Base-by-base conservation (phyloP, 116 monocot species). In the Posidonia oceanica region DNA sequence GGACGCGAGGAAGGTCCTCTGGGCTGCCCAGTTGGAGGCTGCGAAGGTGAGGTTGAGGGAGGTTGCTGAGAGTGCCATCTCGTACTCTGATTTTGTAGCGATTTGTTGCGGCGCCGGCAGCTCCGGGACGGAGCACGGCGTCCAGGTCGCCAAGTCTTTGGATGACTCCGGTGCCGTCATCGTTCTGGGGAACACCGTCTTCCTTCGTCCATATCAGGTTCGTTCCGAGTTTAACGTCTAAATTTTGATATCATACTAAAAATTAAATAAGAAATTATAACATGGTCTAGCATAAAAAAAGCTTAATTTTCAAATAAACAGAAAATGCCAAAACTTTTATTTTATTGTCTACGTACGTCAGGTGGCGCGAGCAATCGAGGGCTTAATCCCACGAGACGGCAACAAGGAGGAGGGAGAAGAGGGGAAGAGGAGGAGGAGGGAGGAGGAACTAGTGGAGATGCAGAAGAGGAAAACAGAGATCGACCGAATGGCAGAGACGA, bases 111-210 rank as follows among this genome's bases (percentile, higher is more conserved):
- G 29, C 29, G 29, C 80, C 64, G 82, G 82, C 40, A 80, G 54
- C 4, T 52, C 71, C 15, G 72, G 85, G 1, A 20, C 36, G 5
- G 81, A 85, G 14, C 73, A 80, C 18, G 88, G 83, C 12, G 10
- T 56, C 55, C 72, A 38, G 51, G 54, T 90, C 21, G 90, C 94
- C 2, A 72, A 72, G 38, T 73, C 82, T 16, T 79, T 94, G 56
- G 94, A 94, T 69, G 85, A 90, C 39, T 87, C 90, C 29, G 94
- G 88, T 16, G 69, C 76, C 23, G 94, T 90, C 8, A 86, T 94
- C 71, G 85, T 88, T 18, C 61, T 87, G 5, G 90, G 90, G 37
- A 64, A 85, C 71, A 52, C 78, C 36, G 94, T 94, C 36, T 84
- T 84, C 55, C 85, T 94, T 70, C 80, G 73, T 17, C 94, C 94